phyloP scores from a whole-genome alignment of 768 basidiomycete genomes.

The Solioccasus polychromus region DNA sequence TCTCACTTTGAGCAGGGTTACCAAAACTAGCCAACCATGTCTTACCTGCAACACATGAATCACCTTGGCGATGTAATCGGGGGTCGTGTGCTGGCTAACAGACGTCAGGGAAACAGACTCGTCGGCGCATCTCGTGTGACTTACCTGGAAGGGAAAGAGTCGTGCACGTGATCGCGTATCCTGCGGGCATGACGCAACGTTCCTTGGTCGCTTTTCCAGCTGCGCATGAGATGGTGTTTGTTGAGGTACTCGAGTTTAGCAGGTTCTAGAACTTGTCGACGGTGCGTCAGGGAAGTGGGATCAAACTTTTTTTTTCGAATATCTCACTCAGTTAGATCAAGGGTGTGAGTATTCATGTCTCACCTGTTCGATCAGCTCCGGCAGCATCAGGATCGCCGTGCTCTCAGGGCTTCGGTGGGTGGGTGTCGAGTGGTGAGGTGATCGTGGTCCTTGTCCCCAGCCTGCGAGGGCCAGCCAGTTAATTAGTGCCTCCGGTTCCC shows the following conservation, averaged over 20 bases:
- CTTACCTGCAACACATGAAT: conserved; percentile 60
- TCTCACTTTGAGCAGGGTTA: not conserved
- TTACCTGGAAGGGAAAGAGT: conserved; percentile 59
- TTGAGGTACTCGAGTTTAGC: conserved; percentile 85
- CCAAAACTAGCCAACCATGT: not conserved
- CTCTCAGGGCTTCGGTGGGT: conserved; percentile 55
- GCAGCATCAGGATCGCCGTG: conserved; percentile 56
- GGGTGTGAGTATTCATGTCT: conserved; percentile 9
- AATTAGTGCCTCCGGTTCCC: conserved; percentile 84
- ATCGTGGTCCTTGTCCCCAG: conserved; percentile 65
- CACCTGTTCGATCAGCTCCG: conserved; percentile 67
- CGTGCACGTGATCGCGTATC: conserved; percentile 51
- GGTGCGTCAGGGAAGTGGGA: conserved; percentile 70
- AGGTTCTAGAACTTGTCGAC: conserved; percentile 78
- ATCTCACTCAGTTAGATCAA: not conserved
- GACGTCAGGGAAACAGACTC: not conserved
- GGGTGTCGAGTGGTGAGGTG: conserved; percentile 21
- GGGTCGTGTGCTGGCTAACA: conserved; percentile 44
- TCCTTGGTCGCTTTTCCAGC: conserved; percentile 48
- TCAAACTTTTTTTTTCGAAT: conserved; percentile 60
- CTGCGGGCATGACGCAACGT: conserved; percentile 53
- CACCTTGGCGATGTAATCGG: conserved; percentile 61
- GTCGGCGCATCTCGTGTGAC: not conserved
- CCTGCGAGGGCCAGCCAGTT: conserved; percentile 97
- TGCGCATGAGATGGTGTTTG: conserved; percentile 73